phyloP scores from a whole-genome alignment of 306 rosid genomes.

The peach (Prunus persica) region Prunus_persica_NCBIv2 NC_034010.1:11548001-11548500 shows the following conservation, averaged over 20 bases:
- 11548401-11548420: slow-evolving; percentile 40
- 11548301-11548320: slow-evolving; percentile 41
- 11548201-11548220: slow-evolving; percentile 63
- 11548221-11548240: slow-evolving; percentile 69
- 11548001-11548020: slow-evolving; percentile 75
- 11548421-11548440: slow-evolving; percentile 33
- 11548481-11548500: slow-evolving; percentile 67
- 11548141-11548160: slow-evolving; percentile 74
- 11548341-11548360: slow-evolving; percentile 18
- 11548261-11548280: slow-evolving; percentile 64
- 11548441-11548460: slow-evolving; percentile 60
- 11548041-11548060: slow-evolving; percentile 52
- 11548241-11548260: slow-evolving; percentile 51
- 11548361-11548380: slow-evolving; percentile 35
- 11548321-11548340: slow-evolving; percentile 36
- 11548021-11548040: slow-evolving; percentile 48
- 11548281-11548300: slow-evolving; percentile 50
- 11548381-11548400: slow-evolving; percentile 26
- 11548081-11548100: slow-evolving; percentile 34
- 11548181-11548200: slow-evolving; percentile 50
- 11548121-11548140: slow-evolving; percentile 51
- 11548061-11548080: slow-evolving; percentile 37
- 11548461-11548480: slow-evolving; percentile 60
- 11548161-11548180: slow-evolving; percentile 84
- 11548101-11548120: slow-evolving; percentile 40